Evolutionary conservation across 2,329 filamentous ascomycete genomes (phyloP).

Genomic region (Diaporthe aspalathi): DNA sequence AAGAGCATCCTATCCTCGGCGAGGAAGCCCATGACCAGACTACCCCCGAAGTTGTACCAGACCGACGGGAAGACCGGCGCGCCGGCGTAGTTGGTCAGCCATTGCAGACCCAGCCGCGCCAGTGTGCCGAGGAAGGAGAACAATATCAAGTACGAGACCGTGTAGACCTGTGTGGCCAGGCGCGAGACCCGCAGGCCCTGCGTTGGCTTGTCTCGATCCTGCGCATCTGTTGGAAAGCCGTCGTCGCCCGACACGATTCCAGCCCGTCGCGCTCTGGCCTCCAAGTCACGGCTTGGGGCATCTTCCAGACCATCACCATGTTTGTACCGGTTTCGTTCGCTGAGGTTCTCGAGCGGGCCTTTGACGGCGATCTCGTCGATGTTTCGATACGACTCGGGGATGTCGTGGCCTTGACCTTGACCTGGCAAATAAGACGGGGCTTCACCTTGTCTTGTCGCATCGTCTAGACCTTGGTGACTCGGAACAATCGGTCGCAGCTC

Average conservation of each 20-base stretch:
- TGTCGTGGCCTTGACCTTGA: conserved; percentile 45
- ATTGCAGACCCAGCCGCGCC: conserved; percentile 82
- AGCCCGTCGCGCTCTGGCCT: conserved; percentile 36
- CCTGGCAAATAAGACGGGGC: conserved; percentile 26
- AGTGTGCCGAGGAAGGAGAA: conserved; percentile 89
- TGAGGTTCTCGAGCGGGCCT: conserved; percentile 46
- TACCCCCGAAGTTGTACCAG: conserved; percentile 90
- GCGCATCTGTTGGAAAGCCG: background rate
- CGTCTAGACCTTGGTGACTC: background rate
- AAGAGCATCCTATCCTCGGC: conserved; percentile 83
- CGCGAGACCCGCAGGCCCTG: conserved; percentile 54
- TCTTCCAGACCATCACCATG: conserved; percentile 53
- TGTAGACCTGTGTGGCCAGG: conserved; percentile 72
- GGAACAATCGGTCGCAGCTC: conserved; percentile 11
- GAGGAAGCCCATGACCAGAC: conserved; percentile 86
- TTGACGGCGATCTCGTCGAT: conserved; percentile 42
- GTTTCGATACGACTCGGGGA: conserved; percentile 42
- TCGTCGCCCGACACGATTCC: background rate
- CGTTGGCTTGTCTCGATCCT: conserved; percentile 14
- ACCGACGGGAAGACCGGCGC: conserved; percentile 81
- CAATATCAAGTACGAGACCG: conserved; percentile 83
- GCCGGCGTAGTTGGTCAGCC: conserved; percentile 82
- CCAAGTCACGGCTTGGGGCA: conserved; percentile 43
- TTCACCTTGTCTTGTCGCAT: background rate
- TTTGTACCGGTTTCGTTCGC: conserved; percentile 48